Percentiles rank a stretch among this genome's conserved stretches.
phyloP scores from a whole-genome alignment of 2,329 filamentous ascomycete genomes.

The Penicillium sp. region DNA sequence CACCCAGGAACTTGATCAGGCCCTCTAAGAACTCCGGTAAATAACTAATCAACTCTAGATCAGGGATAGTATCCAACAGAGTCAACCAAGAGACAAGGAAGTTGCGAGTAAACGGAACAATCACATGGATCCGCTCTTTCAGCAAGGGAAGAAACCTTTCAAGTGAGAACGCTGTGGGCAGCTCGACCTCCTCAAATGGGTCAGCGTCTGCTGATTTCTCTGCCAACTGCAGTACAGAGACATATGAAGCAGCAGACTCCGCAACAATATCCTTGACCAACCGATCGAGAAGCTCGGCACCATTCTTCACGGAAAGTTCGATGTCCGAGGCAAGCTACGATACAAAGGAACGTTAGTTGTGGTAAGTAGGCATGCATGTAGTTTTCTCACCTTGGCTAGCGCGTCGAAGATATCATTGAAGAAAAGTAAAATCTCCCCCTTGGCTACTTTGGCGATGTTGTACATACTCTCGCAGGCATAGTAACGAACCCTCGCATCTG shows the following conservation, averaged over 20 bases:
- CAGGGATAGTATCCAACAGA: constrained; percentile 91
- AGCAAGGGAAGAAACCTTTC: constrained; percentile 87
- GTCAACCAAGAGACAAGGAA: constrained; percentile 97
- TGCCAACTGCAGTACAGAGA: constrained; percentile 76
- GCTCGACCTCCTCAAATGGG: constrained; percentile 42
- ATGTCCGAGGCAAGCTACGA: constrained; percentile 86
- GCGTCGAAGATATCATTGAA: constrained; percentile 99
- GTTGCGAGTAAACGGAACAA: constrained; percentile 91
- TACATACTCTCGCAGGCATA: constrained; percentile 99
- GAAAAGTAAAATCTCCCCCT: constrained; percentile 93
- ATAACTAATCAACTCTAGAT: constrained; percentile 90
- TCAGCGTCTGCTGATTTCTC: constrained; percentile 48
- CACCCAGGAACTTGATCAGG: constrained; percentile 86
- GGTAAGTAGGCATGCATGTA: constrained; percentile 13
- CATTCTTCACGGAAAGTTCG: constrained; percentile 96
- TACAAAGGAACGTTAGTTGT: neutral
- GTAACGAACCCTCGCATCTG: constrained; percentile 95
- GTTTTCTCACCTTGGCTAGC: constrained; percentile 75
- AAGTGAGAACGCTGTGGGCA: constrained; percentile 88
- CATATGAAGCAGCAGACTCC: constrained; percentile 90
- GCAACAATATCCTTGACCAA: constrained; percentile 95
- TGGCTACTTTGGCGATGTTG: constrained; percentile 98
- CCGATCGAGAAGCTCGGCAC: constrained; percentile 89
- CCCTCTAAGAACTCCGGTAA: constrained; percentile 89
- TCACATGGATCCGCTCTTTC: constrained; percentile 88